phyloP scores from a whole-genome alignment of 2,329 filamentous ascomycete genomes.

The Penicillium sp. region DNA sequence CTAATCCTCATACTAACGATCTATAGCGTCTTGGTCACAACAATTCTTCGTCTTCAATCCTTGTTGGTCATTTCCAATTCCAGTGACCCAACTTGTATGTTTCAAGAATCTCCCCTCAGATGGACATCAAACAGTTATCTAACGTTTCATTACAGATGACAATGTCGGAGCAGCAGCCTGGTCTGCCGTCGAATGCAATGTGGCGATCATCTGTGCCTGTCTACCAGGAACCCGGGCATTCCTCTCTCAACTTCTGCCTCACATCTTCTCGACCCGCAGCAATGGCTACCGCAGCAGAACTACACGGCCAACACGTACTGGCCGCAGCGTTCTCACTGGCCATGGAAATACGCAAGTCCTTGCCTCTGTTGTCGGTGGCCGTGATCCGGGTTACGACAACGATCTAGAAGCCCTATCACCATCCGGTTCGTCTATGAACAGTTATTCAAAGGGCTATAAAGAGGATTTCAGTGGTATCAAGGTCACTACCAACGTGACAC shows the following conservation, averaged over 20 bases:
- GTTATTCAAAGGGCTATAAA: constrained; percentile 7
- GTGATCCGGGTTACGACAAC: constrained; percentile 15
- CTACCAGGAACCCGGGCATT: constrained; percentile 36
- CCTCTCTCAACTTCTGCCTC: constrained; percentile 28
- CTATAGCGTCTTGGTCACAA: constrained; percentile 42
- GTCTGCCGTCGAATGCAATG: constrained; percentile 45
- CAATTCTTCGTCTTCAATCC: constrained; percentile 36
- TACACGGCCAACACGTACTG: constrained; percentile 16
- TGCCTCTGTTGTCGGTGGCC: constrained; percentile 24
- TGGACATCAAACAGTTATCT: background rate
- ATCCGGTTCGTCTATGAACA: constrained; percentile 2
- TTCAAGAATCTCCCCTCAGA: background rate
- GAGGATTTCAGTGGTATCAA: constrained; percentile 23
- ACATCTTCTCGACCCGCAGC: constrained; percentile 30
- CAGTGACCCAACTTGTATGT: constrained; percentile 32
- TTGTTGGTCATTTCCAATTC: constrained; percentile 31
- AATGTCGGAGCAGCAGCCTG: constrained; percentile 44
- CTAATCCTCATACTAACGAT: constrained; percentile 13
- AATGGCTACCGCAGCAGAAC: constrained; percentile 25
- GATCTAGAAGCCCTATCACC: constrained; percentile 19
- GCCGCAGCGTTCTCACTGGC: constrained; percentile 17
- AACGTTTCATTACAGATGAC: constrained; percentile 22
- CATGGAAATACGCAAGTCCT: constrained; percentile 19
- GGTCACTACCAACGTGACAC: constrained; percentile 31
- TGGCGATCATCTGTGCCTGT: constrained; percentile 45